Conservation (phyloP, 2,329 filamentous ascomycete genomes). For the Penicillium sp. region DNA sequence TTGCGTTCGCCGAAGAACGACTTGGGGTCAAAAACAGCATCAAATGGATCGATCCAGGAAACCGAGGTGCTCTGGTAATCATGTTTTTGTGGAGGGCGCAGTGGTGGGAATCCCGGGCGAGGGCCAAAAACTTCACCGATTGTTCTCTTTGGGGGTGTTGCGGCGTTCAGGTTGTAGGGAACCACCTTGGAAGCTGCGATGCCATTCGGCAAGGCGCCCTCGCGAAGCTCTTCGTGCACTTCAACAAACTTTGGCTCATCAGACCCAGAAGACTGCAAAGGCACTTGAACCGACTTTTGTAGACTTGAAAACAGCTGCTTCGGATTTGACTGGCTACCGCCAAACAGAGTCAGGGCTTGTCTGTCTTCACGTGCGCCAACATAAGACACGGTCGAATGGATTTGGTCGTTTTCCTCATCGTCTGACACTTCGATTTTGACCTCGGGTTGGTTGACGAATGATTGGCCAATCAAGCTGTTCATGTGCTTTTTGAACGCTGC, state of each 20-base stretch:
- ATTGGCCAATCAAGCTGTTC: slow-evolving; percentile 61
- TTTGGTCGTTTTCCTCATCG: slow-evolving; percentile 36
- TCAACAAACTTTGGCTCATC: slow-evolving; percentile 38
- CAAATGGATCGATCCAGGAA: slow-evolving; percentile 44
- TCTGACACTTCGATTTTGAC: slow-evolving; percentile 36
- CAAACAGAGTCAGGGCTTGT: slow-evolving; percentile 72
- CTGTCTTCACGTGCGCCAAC: slow-evolving; percentile 50
- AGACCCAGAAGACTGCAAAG: slow-evolving; percentile 37
- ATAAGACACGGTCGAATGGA: slow-evolving; percentile 34
- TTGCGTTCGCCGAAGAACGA: slow-evolving; percentile 36
- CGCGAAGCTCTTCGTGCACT: slow-evolving; percentile 54
- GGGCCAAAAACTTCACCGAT: slow-evolving; percentile 48
- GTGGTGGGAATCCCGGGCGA: slow-evolving; percentile 35
- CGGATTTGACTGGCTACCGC: slow-evolving; percentile 70
- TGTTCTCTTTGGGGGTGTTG: slow-evolving; percentile 32
- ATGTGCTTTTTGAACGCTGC: slow-evolving; percentile 62
- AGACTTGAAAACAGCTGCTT: slow-evolving; percentile 86
- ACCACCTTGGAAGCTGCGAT: slow-evolving; percentile 67
- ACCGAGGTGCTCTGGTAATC: slow-evolving; percentile 32
- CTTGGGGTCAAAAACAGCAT: slow-evolving; percentile 35
- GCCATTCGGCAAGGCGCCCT: slow-evolving; percentile 69
- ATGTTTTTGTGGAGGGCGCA: slow-evolving; percentile 42
- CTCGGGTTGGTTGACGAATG: slow-evolving; percentile 49
- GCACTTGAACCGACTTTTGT: slow-evolving; percentile 49
- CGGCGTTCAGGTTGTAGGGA: slow-evolving; percentile 45